Evolutionary conservation across 306 rosid species (phyloP), one percentile per base, ranked within the genome.

Genomic region (Mucuna pruriens): DNA sequence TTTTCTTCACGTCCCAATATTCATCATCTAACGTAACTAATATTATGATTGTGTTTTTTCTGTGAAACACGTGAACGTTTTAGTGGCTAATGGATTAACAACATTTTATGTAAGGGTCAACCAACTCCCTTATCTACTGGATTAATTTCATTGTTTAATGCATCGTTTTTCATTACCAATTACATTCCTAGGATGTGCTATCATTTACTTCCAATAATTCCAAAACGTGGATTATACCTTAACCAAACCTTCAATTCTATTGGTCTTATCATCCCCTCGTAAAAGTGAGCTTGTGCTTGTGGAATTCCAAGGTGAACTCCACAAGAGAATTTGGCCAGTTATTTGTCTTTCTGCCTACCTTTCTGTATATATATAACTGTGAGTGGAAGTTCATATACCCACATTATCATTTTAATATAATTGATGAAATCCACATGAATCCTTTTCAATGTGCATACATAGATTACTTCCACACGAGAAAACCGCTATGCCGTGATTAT

Each of bases 291-390:
- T 22, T 36, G 20, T 48, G 54, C 34, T 84, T 77, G 68, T 75
- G 73, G 88, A 23, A 48, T 58, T 57, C 68, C 38, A 10, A 58
- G 33, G 52, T 46, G 81, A 58, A 19, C 33, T 57, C 71, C 77
- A 79, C 22, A 4, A 42, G 42, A 10, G 39, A 84, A 74, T 23
- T 23, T 52, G 1, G 23, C 23, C 71, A 11, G 15, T 51, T 68
- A 7, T 48, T 22, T 39, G 13, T 34, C 79, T 85, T 87, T 85
- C 48, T 51, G 83, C 90, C 85, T 82, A 85, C 85, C 81, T 1
- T 64, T 52, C 75, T 29, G 55, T 29, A 29, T 34, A 19, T 17
- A 81, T 61, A 36, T 15, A 72, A 51, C 58, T 51, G 84, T 9
- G 4, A 67, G 88, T 87, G 84, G 86, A 87, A 77, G 80, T 49